phyloP scores from a whole-genome alignment of 805 yeast species.

The Nakazawaea sp. region DNA sequence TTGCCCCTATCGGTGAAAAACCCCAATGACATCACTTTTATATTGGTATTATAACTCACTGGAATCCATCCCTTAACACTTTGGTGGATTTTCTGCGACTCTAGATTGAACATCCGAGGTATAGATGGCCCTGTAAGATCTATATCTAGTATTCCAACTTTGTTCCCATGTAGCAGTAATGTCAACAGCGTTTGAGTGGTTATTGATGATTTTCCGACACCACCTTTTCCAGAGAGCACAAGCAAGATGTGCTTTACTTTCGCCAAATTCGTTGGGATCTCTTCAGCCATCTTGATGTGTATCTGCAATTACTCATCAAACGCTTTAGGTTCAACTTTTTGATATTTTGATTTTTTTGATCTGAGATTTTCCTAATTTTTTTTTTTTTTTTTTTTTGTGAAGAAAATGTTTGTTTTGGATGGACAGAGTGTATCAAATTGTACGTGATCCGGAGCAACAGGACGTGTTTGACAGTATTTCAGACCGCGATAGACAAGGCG shows the following conservation, averaged over 20 bases:
- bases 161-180: constrained; percentile 59
- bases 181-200: constrained; percentile 92
- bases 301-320: too few relatives aligned
- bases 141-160: constrained; percentile 92
- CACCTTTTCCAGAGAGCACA: constrained; percentile 91
- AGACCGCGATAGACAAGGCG: too few relatives aligned
- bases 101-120: constrained; percentile 95
- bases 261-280: too few relatives aligned
- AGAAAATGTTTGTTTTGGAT: too few relatives aligned
- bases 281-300: too few relatives aligned
- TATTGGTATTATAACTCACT: constrained; percentile 44
- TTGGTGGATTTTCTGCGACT: constrained; percentile 72
- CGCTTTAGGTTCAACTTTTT: too few relatives aligned
- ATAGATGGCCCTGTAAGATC: constrained; percentile 95
- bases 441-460: too few relatives aligned
- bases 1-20: constrained; percentile 81
- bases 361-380: too few relatives aligned
- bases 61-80: constrained; percentile 89
- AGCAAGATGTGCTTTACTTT: constrained; percentile 71
- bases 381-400: too few relatives aligned
- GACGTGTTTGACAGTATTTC: too few relatives aligned
- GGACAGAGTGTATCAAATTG: too few relatives aligned
- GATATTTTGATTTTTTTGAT: too few relatives aligned
- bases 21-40: constrained; percentile 82
- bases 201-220: constrained; percentile 95